Percentiles rank a stretch among this genome's conserved stretches.
Evolutionary conservation across 192 early-diverging fungal species (phyloP).

Genomic region (Podila horticola): DNA sequence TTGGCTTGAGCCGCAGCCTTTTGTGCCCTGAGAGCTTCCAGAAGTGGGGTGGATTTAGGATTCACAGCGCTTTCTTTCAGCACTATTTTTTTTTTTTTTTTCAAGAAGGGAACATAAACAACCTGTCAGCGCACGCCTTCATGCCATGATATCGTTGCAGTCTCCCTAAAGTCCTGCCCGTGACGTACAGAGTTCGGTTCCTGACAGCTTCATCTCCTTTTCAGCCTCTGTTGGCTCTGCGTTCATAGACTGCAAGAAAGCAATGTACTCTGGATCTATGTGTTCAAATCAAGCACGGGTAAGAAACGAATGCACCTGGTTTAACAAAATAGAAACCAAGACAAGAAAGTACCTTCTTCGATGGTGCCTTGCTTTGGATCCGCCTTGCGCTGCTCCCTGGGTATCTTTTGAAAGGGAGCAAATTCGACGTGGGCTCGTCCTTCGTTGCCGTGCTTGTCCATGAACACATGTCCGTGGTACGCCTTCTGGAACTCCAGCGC

Average conservation of each 20-base stretch:
- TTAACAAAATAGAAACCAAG: neutral
- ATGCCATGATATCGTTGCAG: too few species aligned
- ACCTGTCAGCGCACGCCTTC: neutral
- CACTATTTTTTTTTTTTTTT: slow-evolving; percentile 13
- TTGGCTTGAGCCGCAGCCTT: slow-evolving; percentile 72
- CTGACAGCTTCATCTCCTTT: slow-evolving; percentile 52
- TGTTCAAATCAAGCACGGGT: neutral
- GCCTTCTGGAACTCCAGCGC: slow-evolving; percentile 76
- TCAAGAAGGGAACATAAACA: slow-evolving; percentile 22
- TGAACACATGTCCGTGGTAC: slow-evolving; percentile 83
- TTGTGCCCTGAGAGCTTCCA: slow-evolving; percentile 77
- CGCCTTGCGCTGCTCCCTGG: slow-evolving; percentile 68
- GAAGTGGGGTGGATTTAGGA: slow-evolving; percentile 78
- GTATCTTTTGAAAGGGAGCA: slow-evolving; percentile 78
- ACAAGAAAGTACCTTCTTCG: slow-evolving; percentile 56
- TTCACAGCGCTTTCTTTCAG: slow-evolving; percentile 53
- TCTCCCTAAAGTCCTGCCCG: slow-evolving; percentile 3
- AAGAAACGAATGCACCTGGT: neutral
- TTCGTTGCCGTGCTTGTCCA: slow-evolving; percentile 77
- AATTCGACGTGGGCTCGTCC: slow-evolving; percentile 82
- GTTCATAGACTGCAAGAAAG: slow-evolving; percentile 78
- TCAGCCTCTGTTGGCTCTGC: slow-evolving; percentile 56
- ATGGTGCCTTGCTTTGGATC: slow-evolving; percentile 83
- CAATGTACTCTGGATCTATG: slow-evolving; percentile 79
- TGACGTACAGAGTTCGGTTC: slow-evolving; percentile 62